phyloP scores from a whole-genome alignment of 2,329 filamentous ascomycete genomes.

The Aspergillus neoniger region DNA sequence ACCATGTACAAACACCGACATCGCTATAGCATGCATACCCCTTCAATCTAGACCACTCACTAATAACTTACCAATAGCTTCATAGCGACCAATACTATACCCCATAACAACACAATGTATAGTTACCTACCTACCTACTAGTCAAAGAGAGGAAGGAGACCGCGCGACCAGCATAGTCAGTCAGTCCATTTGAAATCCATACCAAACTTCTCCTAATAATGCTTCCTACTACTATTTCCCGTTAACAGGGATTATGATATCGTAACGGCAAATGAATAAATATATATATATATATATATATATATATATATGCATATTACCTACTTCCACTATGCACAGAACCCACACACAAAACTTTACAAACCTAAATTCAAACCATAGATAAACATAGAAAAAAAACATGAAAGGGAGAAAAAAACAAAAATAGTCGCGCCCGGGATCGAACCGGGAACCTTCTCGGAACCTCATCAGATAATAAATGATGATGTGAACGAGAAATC shows the following conservation, averaged over 20 bases:
- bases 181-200: not conserved
- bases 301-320: no score
- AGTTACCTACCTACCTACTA: not conserved
- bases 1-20: no score
- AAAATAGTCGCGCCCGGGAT: conserved; percentile 27
- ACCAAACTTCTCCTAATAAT: no score
- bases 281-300: no score
- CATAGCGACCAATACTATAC: no score
- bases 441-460: conserved; percentile 26
- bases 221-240: no score
- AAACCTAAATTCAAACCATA: no score
- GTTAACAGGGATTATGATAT: no score
- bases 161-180: not conserved
- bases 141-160: not conserved
- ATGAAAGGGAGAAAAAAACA: not conserved
- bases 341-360: no score
- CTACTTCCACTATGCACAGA: no score
- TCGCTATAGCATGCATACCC: not conserved
- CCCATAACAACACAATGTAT: not conserved
- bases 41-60: not conserved
- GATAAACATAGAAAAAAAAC: not conserved
- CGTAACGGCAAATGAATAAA: no score
- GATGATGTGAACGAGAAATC: conserved; percentile 25
- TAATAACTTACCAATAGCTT: not conserved
- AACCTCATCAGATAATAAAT: conserved; percentile 3